These are phyloP conservation scores for Phytophthora agathidicida DNA, from an alignment of 352 stramenopile species.

Conservation along the genomic window DNA sequence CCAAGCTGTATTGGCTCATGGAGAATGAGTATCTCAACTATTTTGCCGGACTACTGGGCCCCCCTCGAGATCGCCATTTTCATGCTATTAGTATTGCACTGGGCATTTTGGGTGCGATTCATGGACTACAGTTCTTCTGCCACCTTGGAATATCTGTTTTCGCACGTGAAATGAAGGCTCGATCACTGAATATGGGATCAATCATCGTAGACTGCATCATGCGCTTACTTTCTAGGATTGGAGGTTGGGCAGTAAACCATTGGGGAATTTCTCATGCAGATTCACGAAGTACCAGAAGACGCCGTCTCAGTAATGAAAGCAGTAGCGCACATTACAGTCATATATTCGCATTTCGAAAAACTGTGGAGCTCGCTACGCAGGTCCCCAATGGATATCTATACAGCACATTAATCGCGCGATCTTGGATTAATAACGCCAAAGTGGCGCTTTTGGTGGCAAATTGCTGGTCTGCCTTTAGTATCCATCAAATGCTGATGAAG, in stretches of 20 bases:
- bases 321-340: slow-evolving; percentile 39
- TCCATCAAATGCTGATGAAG: slow-evolving; percentile 20
- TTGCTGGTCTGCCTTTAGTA: slow-evolving; percentile 38
- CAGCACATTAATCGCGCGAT: slow-evolving; percentile 44
- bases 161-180: not conserved
- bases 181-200: not conserved
- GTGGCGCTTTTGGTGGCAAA: slow-evolving; percentile 50
- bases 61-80: slow-evolving; percentile 22
- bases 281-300: no score
- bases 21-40: slow-evolving; percentile 45
- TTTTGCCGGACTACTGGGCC: slow-evolving; percentile 34
- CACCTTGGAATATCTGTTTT: slow-evolving; percentile 1
- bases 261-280: not conserved
- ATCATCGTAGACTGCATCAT: not conserved
- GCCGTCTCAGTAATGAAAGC: no score
- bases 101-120: slow-evolving; percentile 9
- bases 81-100: slow-evolving; percentile 18
- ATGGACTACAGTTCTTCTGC: slow-evolving; percentile 14
- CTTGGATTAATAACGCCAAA: slow-evolving; percentile 59
- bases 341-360: slow-evolving; percentile 39
- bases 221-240: not conserved
- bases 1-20: slow-evolving; percentile 37
- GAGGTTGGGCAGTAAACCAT: not conserved
- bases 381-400: slow-evolving; percentile 48
- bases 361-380: slow-evolving; percentile 52